These are phyloP conservation scores for Pyrus hybrid DNA, from an alignment of 331 rosid genomes.

Conservation along the genomic window DNA sequence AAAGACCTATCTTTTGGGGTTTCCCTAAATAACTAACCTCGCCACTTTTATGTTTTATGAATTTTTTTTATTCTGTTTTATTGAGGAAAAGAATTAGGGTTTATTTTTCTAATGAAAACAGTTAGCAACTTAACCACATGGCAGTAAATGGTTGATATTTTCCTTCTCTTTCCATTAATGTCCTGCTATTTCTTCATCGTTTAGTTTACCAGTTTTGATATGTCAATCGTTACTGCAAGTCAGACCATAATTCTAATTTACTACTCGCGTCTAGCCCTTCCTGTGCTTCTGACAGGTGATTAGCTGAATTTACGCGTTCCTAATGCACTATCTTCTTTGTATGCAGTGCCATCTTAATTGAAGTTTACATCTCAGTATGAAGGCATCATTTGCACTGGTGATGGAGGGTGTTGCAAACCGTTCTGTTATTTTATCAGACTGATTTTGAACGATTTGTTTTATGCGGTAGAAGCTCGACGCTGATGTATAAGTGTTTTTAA, in stretches of 20 bases:
- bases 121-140: neutral
- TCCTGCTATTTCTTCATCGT: neutral
- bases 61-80: too few species aligned
- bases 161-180: neutral
- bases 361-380: neutral
- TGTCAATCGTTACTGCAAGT: neutral
- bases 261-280: neutral
- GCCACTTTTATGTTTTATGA: too few species aligned
- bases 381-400: neutral
- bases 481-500: constrained; percentile 4
- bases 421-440: neutral
- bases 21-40: too few species aligned
- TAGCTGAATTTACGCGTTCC: neutral
- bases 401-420: constrained; percentile 5
- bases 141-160: neutral
- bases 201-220: neutral
- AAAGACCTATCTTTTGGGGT: too few species aligned
- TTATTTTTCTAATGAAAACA: neutral
- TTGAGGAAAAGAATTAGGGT: too few species aligned
- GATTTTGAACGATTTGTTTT: neutral
- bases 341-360: constrained; percentile 80
- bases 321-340: neutral
- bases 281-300: neutral
- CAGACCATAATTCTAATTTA: neutral
- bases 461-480: constrained; percentile 9